Evolutionary conservation across 1,139 yeast species (phyloP), one percentile per base, ranked within the genome.

Genomic region (Hansenula lynferdii): DNA sequence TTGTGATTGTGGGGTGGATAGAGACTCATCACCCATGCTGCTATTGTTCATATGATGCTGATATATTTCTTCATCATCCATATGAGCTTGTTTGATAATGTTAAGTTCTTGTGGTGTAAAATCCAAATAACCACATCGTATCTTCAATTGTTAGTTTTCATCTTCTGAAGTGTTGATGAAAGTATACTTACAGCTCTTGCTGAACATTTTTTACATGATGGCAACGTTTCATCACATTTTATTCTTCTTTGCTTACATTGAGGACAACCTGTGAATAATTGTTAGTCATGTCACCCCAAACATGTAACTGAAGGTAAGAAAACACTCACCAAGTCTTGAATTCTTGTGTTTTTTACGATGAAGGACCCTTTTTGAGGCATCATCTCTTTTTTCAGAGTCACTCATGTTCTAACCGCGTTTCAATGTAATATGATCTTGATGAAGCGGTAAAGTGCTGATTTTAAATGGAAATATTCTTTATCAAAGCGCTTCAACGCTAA

Each of bases 281-380:
- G 33, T 33, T 32, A 38, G 40, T n/a, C n/a, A n/a, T n/a, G n/a
- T n/a, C n/a, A 5, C 7, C 6, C 12, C 16, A 6, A n/a, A 20
- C 6, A 7, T 20, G 6, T 20, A 20, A 20, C 22, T 7, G 6
- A 7, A 20, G 6, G 6, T 7, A 7, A 20, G 8, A 7, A 7
- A 11, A n/a, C 15, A 43, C 50, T 14, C 34, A 47, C 51, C 57
- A 4, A 49, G 39, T 21, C 55, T 37, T 2, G 57, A 53, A 38
- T 53, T 53, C 37, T 49, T 53, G 37, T 53, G 57, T 33, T 49
- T 51, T 38, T 48, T 47, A 12, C 57, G 39, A 9, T 42, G 52
- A 1, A 36, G 35, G n/a, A 28, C 35, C 39, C 35, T 44, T 38
- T 38, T 39, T 9, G 34, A 11, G 10, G 18, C 17, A 16, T 22